phyloP scores from a whole-genome alignment of 768 basidiomycete species.

The Suillus subluteus region DNA sequence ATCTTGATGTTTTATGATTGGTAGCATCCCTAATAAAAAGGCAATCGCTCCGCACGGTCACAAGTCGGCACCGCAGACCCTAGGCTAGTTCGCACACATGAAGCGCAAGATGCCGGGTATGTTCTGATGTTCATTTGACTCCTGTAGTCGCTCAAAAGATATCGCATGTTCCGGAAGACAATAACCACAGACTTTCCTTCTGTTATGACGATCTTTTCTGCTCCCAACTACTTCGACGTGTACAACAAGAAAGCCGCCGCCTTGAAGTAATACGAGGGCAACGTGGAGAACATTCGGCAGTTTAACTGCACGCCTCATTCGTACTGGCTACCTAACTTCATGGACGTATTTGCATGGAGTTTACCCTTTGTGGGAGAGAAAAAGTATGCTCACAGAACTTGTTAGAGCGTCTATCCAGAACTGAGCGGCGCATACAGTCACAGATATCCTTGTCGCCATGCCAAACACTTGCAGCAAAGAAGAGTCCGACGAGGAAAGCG shows the following conservation, averaged over 20 bases:
- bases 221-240: conserved; percentile 97
- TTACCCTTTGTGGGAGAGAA: conserved; percentile 97
- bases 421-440: conserved; percentile 58
- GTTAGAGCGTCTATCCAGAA: not conserved
- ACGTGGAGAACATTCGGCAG: too few relatives aligned
- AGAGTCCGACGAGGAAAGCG: conserved; percentile 94
- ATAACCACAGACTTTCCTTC: conserved; percentile 98
- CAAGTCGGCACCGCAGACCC: too few relatives aligned
- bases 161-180: conserved; percentile 99
- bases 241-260: conserved; percentile 99
- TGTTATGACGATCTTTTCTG: conserved; percentile 99
- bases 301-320: conserved; percentile 96
- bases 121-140: conserved; percentile 25
- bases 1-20: too few relatives aligned
- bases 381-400: conserved; percentile 59
- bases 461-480: conserved; percentile 95
- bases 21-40: too few relatives aligned
- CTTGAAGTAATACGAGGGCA: conserved; percentile 85
- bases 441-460: conserved; percentile 97
- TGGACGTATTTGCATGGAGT: conserved; percentile 99
- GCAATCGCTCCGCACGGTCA: too few relatives aligned
- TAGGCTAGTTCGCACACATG: conserved; percentile 96
- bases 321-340: conserved; percentile 99
- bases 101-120: conserved; percentile 98
- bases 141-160: conserved; percentile 46